These are phyloP conservation scores for Phycomyces nitens DNA, from an alignment of 192 early-diverging fungal genomes.

Conservation along the genomic window DNA sequence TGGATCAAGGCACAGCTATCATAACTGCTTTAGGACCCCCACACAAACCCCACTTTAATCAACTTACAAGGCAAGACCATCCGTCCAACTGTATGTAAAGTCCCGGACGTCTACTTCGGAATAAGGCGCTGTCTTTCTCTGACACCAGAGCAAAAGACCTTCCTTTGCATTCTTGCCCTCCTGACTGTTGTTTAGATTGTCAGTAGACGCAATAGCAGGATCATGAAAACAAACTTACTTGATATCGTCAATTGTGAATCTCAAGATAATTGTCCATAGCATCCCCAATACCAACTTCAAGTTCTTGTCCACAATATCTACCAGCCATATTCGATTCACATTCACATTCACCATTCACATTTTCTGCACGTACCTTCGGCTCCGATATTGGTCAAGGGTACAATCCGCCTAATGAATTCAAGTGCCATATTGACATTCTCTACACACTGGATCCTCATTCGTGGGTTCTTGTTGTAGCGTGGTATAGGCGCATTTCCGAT, in stretches of 20 bases:
- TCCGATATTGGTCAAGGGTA: constrained; percentile 93
- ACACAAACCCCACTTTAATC: too few species aligned
- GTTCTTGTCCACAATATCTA: constrained; percentile 93
- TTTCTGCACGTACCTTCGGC: constrained; percentile 64
- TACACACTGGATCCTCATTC: constrained; percentile 90
- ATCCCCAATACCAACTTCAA: constrained; percentile 89
- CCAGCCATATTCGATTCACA: not conserved
- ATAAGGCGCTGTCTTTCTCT: constrained; percentile 89
- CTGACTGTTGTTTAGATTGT: constrained; percentile 50
- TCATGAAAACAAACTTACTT: constrained; percentile 39
- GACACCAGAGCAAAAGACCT: constrained; percentile 95
- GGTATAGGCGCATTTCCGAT: constrained; percentile 88
- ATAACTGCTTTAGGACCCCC: too few species aligned
- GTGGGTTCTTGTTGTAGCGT: constrained; percentile 83
- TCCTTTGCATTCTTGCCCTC: constrained; percentile 96
- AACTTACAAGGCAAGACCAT: constrained; percentile 86
- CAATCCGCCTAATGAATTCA: constrained; percentile 85
- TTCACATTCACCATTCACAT: not conserved
- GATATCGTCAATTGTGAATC: constrained; percentile 95
- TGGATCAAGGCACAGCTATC: constrained; percentile 92
- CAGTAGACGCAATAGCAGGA: not conserved
- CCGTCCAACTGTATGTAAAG: constrained; percentile 91
- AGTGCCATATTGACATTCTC: constrained; percentile 95
- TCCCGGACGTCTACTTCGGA: constrained; percentile 85
- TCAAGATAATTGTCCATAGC: constrained; percentile 96